Evolutionary conservation across 2,329 filamentous ascomycete species (phyloP).

Genomic region (Claviceps maximensis): DNA sequence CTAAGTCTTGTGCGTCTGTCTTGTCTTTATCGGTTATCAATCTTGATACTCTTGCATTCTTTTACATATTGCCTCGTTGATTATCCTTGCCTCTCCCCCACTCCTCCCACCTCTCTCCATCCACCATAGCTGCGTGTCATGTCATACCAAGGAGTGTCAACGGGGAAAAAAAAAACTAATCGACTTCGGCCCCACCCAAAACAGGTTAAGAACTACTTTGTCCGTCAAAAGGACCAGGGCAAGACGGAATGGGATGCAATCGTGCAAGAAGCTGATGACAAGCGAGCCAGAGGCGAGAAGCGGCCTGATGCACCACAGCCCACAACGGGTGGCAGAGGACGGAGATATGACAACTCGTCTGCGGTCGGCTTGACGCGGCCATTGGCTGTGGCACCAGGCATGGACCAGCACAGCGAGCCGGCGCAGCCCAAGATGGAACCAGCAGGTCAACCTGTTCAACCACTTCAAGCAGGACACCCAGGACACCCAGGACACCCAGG

Average conservation of each 20-base stretch:
- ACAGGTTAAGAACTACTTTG: conserved; percentile 57
- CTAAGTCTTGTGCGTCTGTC: not conserved
- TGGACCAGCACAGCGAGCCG: conserved; percentile 33
- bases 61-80: not conserved
- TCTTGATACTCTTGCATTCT: not conserved
- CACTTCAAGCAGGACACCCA: conserved; percentile 3
- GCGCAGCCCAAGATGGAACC: conserved; percentile 32
- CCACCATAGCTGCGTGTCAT: not conserved
- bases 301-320: conserved; percentile 47
- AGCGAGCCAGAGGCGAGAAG: conserved; percentile 41
- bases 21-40: not conserved
- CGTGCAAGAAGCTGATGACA: conserved; percentile 46
- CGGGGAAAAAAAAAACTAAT: not conserved
- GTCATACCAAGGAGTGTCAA: not conserved
- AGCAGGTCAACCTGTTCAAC: conserved; percentile 2
- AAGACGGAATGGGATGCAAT: conserved; percentile 47
- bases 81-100: not conserved
- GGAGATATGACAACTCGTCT: conserved; percentile 33
- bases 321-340: conserved; percentile 32
- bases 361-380: conserved; percentile 22
- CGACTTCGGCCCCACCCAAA: conserved; percentile 15
- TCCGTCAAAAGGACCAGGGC: conserved; percentile 46
- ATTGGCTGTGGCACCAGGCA: conserved; percentile 33
- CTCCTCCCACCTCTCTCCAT: not conserved
- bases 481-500: too few relatives aligned